Evolutionary conservation across 2,329 filamentous ascomycete species (phyloP).

Genomic region (Ploettnerulaceae sp.): DNA sequence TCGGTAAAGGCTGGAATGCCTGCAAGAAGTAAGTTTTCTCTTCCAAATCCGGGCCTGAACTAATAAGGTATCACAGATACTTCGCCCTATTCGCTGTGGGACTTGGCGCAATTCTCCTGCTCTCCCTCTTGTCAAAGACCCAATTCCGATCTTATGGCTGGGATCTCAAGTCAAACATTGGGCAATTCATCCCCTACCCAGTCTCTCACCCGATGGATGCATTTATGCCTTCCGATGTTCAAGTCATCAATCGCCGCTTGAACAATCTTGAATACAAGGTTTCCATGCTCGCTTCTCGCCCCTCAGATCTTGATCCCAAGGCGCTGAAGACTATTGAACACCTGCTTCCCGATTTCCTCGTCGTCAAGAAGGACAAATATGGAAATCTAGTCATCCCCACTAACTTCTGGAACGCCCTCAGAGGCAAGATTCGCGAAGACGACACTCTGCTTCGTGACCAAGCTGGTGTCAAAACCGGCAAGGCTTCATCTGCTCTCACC

Average conservation of each 20-base stretch:
- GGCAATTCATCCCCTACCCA: too few species aligned
- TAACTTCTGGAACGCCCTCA: conserved; percentile 62
- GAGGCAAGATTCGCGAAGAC: conserved; percentile 47
- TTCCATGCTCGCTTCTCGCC: neutral
- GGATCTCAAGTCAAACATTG: too few species aligned
- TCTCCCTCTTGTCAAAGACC: too few species aligned
- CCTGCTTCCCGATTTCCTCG: conserved; percentile 52
- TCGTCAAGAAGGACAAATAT: conserved; percentile 47
- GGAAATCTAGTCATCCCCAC: conserved; percentile 52
- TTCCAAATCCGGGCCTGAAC: too few species aligned
- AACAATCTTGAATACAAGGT: conserved; percentile 25
- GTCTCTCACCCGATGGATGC: conserved; percentile 24
- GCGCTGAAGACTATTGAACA: conserved; percentile 37
- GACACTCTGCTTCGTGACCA: conserved; percentile 9
- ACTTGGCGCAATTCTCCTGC: too few species aligned
- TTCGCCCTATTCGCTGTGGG: too few species aligned
- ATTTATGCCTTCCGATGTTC: conserved; percentile 20
- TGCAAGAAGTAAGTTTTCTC: neutral
- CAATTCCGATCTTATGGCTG: too few species aligned
- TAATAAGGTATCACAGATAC: neutral
- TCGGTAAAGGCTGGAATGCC: neutral
- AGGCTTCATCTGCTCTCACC: neutral
- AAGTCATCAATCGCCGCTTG: conserved; percentile 23
- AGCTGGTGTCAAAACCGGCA: conserved; percentile 21
- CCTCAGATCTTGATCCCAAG: conserved; percentile 31